Conservation (phyloP, 129 eudicot genomes). For the Lonicera japonica region DNA sequence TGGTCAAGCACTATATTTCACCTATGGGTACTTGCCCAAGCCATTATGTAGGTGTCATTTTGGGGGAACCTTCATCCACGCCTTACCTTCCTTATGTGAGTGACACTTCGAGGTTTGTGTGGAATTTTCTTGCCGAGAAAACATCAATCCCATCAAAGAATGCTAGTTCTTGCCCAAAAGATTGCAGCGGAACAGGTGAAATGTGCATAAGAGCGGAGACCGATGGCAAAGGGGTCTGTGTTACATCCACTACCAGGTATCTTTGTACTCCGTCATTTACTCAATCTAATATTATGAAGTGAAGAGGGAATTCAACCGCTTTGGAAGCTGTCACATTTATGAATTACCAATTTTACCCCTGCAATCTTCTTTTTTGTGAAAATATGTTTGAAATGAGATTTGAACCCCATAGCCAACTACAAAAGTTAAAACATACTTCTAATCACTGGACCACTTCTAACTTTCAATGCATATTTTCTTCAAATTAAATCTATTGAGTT, state of each 20-base stretch:
- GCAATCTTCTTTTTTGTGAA: too few relatives aligned
- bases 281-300: too few relatives aligned
- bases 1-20: slow-evolving; percentile 55
- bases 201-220: slow-evolving; percentile 61
- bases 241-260: slow-evolving; percentile 84
- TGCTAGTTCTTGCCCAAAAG: slow-evolving; percentile 50
- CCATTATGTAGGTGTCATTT: slow-evolving; percentile 86
- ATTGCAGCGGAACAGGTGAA: slow-evolving; percentile 57
- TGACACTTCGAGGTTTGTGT: slow-evolving; percentile 78
- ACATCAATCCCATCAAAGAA: slow-evolving; percentile 47
- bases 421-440: too few relatives aligned
- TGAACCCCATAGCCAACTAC: too few relatives aligned
- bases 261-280: slow-evolving; percentile 1
- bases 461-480: too few relatives aligned
- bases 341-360: too few relatives aligned
- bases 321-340: too few relatives aligned
- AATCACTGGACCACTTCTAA: too few relatives aligned
- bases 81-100: slow-evolving; percentile 54
- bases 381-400: too few relatives aligned
- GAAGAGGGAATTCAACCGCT: too few relatives aligned
- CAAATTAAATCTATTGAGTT: too few relatives aligned
- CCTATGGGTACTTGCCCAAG: slow-evolving; percentile 70
- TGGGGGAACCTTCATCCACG: slow-evolving; percentile 62
- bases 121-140: slow-evolving; percentile 85
- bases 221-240: slow-evolving; percentile 80